phyloP scores from a whole-genome alignment of 305 asterid species.

The Fraxinus nigra region DNA sequence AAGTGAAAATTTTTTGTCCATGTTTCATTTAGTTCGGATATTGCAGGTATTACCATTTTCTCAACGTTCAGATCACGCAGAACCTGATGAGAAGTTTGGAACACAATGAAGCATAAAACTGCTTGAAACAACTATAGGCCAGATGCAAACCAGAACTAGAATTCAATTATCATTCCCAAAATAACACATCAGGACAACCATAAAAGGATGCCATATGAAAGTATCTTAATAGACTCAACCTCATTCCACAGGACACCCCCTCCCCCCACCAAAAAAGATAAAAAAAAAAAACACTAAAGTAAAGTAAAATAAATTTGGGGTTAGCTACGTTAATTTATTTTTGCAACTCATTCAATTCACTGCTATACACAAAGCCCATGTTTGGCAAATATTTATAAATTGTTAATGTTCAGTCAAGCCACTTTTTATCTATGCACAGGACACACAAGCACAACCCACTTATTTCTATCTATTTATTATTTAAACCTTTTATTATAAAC shows the following conservation, averaged over 20 bases:
- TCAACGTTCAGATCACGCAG: conserved; percentile 72
- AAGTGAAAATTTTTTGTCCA: conserved; percentile 90
- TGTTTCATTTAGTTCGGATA: conserved; percentile 72
- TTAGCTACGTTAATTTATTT: background rate
- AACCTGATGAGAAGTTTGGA: conserved; percentile 45
- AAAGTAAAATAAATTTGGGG: background rate
- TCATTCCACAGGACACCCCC: background rate
- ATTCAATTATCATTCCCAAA: background rate
- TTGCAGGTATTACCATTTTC: conserved; percentile 84
- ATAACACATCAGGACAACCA: background rate
- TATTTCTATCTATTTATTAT: background rate
- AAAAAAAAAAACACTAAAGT: too few species aligned
- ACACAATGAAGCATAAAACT: background rate
- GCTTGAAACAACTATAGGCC: background rate
- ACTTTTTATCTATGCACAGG: background rate
- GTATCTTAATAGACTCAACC: background rate
- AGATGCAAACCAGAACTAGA: background rate
- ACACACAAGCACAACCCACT: background rate
- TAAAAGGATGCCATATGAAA: background rate
- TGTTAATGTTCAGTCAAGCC: background rate
- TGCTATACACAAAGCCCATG: background rate
- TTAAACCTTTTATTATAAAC: background rate
- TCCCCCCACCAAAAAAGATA: background rate
- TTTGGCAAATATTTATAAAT: background rate
- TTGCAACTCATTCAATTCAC: background rate